Conservation (phyloP, 352 stramenopile genomes). For the Phytopythium vexans region DNA sequence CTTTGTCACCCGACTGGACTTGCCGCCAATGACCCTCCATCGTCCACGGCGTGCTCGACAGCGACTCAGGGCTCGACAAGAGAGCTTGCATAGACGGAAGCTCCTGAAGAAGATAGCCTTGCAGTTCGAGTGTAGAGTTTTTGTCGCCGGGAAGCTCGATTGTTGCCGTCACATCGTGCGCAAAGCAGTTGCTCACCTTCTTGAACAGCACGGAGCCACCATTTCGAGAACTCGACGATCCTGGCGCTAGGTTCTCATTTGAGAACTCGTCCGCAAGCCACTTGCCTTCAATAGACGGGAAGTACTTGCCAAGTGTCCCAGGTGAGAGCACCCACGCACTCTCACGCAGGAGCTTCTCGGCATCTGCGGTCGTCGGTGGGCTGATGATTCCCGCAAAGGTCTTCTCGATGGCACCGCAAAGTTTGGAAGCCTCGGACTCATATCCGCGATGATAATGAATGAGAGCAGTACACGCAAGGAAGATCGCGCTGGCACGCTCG, state of each 20-base stretch:
- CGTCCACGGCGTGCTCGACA: conserved; percentile 29
- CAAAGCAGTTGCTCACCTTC: conserved; percentile 52
- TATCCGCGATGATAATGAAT: conserved; percentile 68
- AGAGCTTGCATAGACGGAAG: conserved; percentile 52
- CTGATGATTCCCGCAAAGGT: conserved; percentile 28
- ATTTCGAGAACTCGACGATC: conserved; percentile 34
- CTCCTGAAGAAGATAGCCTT: conserved; percentile 51
- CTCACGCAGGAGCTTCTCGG: conserved; percentile 42
- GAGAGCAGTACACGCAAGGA: conserved; percentile 45
- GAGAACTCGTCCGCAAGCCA: conserved; percentile 78
- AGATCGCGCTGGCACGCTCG: conserved; percentile 9
- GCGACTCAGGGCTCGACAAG: conserved; percentile 23
- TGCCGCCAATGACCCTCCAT: conserved; percentile 82
- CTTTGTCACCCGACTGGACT: conserved; percentile 31
- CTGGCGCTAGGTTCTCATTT: conserved; percentile 46
- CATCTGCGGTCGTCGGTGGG: conserved; percentile 34
- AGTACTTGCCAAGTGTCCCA: conserved; percentile 30
- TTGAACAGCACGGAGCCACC: conserved; percentile 66
- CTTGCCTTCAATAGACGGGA: conserved; percentile 73
- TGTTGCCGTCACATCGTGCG: conserved; percentile 54
- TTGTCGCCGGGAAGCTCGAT: conserved; percentile 36
- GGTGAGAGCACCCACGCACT: conserved; percentile 60
- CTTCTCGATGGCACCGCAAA: conserved; percentile 35
- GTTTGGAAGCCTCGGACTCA: conserved; percentile 42
- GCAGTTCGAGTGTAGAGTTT: conserved; percentile 49